Conservation (phyloP, 805 yeast genomes). For the Metschnikowia kofuensis region DNA sequence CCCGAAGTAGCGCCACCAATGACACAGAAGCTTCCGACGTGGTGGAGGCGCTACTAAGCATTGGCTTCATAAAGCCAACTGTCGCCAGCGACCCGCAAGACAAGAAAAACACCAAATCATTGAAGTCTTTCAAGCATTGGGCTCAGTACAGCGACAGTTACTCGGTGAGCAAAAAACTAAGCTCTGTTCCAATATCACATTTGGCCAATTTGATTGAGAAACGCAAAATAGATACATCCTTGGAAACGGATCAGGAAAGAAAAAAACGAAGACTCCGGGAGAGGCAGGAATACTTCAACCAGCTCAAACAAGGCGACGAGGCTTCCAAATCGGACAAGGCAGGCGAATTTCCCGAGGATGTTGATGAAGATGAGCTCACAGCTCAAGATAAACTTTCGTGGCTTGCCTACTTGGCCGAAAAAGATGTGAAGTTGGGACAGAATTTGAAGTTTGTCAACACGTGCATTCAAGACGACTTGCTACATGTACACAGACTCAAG, state of each 20-base stretch:
- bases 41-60: slow-evolving; percentile 62
- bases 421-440: slow-evolving; percentile 36
- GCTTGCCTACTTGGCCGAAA: slow-evolving; percentile 37
- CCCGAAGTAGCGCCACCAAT: slow-evolving; percentile 31
- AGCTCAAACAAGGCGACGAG: slow-evolving; percentile 29
- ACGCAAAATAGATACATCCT: slow-evolving; percentile 34
- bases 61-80: slow-evolving; percentile 58
- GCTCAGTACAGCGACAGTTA: slow-evolving; percentile 27
- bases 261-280: slow-evolving; percentile 34
- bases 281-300: slow-evolving; percentile 40
- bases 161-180: slow-evolving; percentile 22
- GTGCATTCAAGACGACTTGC: slow-evolving; percentile 24
- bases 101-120: slow-evolving; percentile 32
- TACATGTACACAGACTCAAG: slow-evolving; percentile 26
- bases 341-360: slow-evolving; percentile 19
- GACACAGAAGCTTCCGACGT: slow-evolving; percentile 62
- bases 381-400: slow-evolving; percentile 30
- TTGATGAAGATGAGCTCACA: slow-evolving; percentile 23
- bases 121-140: slow-evolving; percentile 40
- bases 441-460: slow-evolving; percentile 34
- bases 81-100: slow-evolving; percentile 46
- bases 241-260: slow-evolving; percentile 34
- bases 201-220: slow-evolving; percentile 37
- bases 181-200: slow-evolving; percentile 29
- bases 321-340: slow-evolving; percentile 8